Base-by-base conservation (phyloP, 768 basidiomycete species). In the Suillus discolor region DNA sequence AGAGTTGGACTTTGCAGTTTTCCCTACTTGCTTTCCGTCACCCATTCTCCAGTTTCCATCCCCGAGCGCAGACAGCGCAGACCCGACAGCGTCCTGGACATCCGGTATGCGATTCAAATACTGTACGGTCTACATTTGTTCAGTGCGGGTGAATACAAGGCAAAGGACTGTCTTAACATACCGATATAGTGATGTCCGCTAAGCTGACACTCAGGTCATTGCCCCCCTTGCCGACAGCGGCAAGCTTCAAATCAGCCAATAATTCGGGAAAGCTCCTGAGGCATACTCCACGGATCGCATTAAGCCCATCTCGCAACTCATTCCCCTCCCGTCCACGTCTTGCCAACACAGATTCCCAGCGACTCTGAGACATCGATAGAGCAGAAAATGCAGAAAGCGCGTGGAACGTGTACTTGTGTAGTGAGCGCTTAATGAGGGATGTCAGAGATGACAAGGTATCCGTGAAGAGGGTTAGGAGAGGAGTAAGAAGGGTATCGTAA, bases 31-130 rank as follows among this genome's bases (percentile, higher is more conserved):
- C 25, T 91, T 82, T 6, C 92, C 92, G 66, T 92, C 92, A 5
- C 93, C 93, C 93, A 95, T 94, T 77, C 87, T 92, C 93, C 93
- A 94, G 69, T 94, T 94, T 12, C 93, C 93, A 66, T 95, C 93
- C 0, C 93, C 93, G 1, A 95, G 83, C 2, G 87, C 85, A 47
- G 87, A 73, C 44, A 94, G 78, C 0, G 89, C 87, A 1, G 90
- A 80, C 1, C 84, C 84, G 12, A 89, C 91, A 1, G 90, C 91
- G 20, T 79, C 82, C 63, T 87, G 83, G 4, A 94, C 90, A 60
- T 89, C 85, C 0, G 91, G 90, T 3, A 95, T 78, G 62, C 84
- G 81, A 63, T 90, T 85, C 67, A 95, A 73, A 71, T 92, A 94
- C 49, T 83, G 80, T 20, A 90, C 82, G 0, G 89, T 88, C 90